A percentile compares a stretch with the other conserved stretches of the same genome.
Conservation (phyloP, 2,329 filamentous ascomycete species). For the Ophiostoma perfectum region DNA sequence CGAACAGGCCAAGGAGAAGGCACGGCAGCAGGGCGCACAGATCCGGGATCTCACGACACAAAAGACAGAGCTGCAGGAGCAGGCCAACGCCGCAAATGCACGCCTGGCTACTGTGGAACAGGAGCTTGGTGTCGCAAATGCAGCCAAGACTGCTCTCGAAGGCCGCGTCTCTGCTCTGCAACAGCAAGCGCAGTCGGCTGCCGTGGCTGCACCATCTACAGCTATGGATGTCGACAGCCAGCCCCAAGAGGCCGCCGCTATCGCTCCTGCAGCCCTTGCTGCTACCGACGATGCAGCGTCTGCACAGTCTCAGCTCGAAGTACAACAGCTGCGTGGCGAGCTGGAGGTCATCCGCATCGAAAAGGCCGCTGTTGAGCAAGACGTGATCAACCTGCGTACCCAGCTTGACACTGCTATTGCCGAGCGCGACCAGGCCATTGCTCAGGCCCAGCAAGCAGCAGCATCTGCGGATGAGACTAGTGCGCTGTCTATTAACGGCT, state of each 20-base stretch:
- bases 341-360: constrained; percentile 61
- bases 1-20: constrained; percentile 59
- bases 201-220: constrained; percentile 18
- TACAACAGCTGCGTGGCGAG: constrained; percentile 50
- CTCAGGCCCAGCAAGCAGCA: constrained; percentile 32
- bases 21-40: constrained; percentile 47
- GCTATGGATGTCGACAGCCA: constrained; percentile 21
- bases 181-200: constrained; percentile 30
- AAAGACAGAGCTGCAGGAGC: constrained; percentile 48
- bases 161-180: constrained; percentile 10
- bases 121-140: constrained; percentile 51
- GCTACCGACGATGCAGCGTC: constrained; percentile 35
- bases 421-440: constrained; percentile 59
- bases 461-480: constrained; percentile 27
- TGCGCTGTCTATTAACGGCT: constrained; percentile 22
- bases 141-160: constrained; percentile 32
- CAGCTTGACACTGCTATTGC: constrained; percentile 59
- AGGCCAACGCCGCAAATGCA: constrained; percentile 42
- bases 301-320: constrained; percentile 43
- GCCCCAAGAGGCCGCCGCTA: neutral
- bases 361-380: constrained; percentile 62
- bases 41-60: constrained; percentile 52
- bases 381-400: constrained; percentile 48
- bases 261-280: neutral
- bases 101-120: constrained; percentile 38